Percentiles rank a stretch among this genome's conserved stretches.
These are phyloP conservation scores for Russula sp. DNA, from an alignment of 768 basidiomycete species.

Conservation along the genomic window DNA sequence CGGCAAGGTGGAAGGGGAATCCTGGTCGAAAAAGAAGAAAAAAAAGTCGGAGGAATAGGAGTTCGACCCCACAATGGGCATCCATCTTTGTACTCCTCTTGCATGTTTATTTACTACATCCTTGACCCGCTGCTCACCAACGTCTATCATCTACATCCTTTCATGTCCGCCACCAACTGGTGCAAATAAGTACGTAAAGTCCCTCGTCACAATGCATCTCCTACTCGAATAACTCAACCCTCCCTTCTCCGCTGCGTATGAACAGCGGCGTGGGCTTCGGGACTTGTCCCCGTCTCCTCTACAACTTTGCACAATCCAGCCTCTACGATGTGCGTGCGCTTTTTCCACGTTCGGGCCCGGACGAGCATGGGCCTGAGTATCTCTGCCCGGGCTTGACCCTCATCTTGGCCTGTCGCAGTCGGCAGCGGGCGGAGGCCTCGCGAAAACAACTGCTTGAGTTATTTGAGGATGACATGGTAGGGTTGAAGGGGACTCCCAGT, in stretches of 20 bases:
- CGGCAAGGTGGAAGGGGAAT: no score
- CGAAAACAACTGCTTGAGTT: conserved; percentile 43
- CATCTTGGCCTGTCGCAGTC: conserved; percentile 74
- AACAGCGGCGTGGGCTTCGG: conserved; percentile 77
- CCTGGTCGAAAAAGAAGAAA: no score
- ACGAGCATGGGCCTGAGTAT: conserved; percentile 19
- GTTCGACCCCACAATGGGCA: no score
- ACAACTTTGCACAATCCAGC: conserved; percentile 48
- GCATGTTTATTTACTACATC: no score
- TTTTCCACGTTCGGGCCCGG: conserved; percentile 26
- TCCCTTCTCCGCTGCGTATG: not conserved
- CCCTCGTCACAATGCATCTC: no score
- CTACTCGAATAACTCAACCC: no score
- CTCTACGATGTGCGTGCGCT: conserved; percentile 48
- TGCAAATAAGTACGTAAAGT: conserved; percentile 30
- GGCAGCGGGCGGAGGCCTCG: conserved; percentile 55
- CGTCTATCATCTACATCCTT: no score
- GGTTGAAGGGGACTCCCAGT: conserved; percentile 28
- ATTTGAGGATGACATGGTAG: conserved; percentile 47
- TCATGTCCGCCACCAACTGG: conserved; percentile 26
- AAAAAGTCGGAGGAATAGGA: no score
- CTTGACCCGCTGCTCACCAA: no score
- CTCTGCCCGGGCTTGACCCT: conserved; percentile 55
- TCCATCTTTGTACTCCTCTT: no score
- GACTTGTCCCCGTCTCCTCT: conserved; percentile 70